These are phyloP conservation scores for Clarireedia hainanense DNA, from an alignment of 2,329 filamentous ascomycete genomes.

Conservation along the genomic window DNA sequence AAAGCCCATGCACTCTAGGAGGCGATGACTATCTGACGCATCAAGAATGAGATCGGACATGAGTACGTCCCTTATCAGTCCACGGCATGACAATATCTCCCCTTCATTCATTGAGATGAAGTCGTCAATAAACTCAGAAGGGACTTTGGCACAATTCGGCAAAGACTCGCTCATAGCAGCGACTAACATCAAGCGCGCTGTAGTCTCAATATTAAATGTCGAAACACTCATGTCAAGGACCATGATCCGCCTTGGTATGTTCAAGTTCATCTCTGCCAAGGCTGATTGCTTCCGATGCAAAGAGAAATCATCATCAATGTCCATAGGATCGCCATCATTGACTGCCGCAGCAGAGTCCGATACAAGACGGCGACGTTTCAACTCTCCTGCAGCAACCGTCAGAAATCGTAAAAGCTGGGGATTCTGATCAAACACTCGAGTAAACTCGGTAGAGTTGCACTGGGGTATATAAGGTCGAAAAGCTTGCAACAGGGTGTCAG, in stretches of 20 bases:
- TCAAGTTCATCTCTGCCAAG: slow-evolving; percentile 27
- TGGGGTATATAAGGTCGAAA: slow-evolving; percentile 25
- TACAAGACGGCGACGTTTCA: slow-evolving; percentile 12
- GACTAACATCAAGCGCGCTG: slow-evolving; percentile 20
- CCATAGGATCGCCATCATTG: slow-evolving; percentile 48
- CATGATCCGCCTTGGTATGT: slow-evolving; percentile 35
- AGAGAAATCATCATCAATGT: slow-evolving; percentile 57
- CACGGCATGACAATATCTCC: slow-evolving; percentile 44
- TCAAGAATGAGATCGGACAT: slow-evolving; percentile 44
- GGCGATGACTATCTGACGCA: slow-evolving; percentile 36
- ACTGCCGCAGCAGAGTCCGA: slow-evolving; percentile 17
- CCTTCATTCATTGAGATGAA: slow-evolving; percentile 43
- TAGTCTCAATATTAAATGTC: slow-evolving; percentile 22
- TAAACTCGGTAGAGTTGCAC: slow-evolving; percentile 15
- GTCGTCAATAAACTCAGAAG: slow-evolving; percentile 41
- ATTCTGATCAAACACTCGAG: slow-evolving; percentile 13
- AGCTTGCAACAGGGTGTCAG: slow-evolving; percentile 21
- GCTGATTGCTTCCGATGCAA: slow-evolving; percentile 47
- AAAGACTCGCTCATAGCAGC: slow-evolving; percentile 14
- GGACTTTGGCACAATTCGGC: slow-evolving; percentile 36
- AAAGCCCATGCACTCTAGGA: slow-evolving; percentile 44
- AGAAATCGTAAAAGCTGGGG: slow-evolving; percentile 23
- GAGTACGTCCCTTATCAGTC: slow-evolving; percentile 45
- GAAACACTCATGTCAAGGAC: slow-evolving; percentile 20
- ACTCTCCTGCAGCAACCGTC: slow-evolving; percentile 15